Base-by-base conservation (phyloP, 805 yeast species). In the Zygoascus biomembranicola region DNA sequence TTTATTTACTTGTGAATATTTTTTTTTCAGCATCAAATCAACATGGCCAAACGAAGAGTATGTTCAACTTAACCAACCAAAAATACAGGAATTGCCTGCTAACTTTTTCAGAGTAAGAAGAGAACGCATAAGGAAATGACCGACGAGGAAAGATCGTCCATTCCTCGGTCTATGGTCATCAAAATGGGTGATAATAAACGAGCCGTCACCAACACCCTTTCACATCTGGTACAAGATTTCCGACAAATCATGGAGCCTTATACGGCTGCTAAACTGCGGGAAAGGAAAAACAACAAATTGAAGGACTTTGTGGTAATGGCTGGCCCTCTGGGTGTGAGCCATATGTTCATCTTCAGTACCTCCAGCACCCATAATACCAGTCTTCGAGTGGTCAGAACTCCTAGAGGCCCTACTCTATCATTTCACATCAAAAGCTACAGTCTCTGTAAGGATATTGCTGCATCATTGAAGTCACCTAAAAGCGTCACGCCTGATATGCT, bases 221-320 rank as follows among this genome's bases (percentile, higher is more conserved):
- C 86, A 43, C 96, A 89, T 68, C 74, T 94, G 53, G 97, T 90
- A 19, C 77, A 77, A 55, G 99, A 94, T 69, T 82, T 90, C 69
- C 80, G 99, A 66, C 79, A 79, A 56, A 80, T 90, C 59, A 90
- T 94, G 97, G 94, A 89, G 66, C 99, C 99, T 13, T 95, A 92
- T 64, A 94, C 99, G 2, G 97, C 98, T 11, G 82, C 89, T 63
- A 86, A 82, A 60, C 76, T 94, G 55, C 78, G 84, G 59, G 99
- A 94, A 70, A 77, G 98, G 50, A 88, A 87, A 66, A 75, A 87
- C 42, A 94, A 94, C 69, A 87, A 83, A 65, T 75, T 94, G 60
- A 88, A 86, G 68, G 58, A 55, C 26, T 94, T 86, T 62, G 79
- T 90, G n/a, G 96, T 89, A n/a, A 90, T 94, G 97, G 87, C 97